Evolutionary conservation across 148 eudicot genomes (phyloP), one percentile per base, ranked within the genome.

Genomic region (Agrostemma githago): DNA sequence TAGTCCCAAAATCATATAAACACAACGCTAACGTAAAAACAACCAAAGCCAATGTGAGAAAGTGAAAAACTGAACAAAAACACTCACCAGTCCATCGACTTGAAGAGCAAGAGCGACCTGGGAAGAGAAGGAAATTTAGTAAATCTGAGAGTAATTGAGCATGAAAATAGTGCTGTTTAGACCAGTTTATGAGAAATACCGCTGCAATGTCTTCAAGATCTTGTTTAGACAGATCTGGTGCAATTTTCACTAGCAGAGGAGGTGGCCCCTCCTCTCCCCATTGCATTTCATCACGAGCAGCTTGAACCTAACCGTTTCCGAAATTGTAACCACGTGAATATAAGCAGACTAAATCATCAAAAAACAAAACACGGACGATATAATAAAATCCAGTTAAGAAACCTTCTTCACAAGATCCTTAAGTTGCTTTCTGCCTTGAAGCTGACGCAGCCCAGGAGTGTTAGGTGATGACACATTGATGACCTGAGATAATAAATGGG

Each of bases 181-280:
- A 70, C 15, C 21, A 78, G 10, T 72, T 62, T 26, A 66, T 62
- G 14, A 70, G 38, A 72, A 73, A 76, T 88, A 95, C 99, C 81
- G 86, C 91, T 73, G 99, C 99, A 82, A 95, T 92, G 83, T 95
- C 97, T 90, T 95, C 99, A 76, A 92, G 97, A 80, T 95, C 99
- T 77, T 90, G 97, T 77, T 81, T 89, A 57, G 99, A 95, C 88
- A 95, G 83, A 74, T 95, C 99, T 1, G 99, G 99, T 72, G 97
- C 99, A 83, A 95, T 95, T 88, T 95, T 95, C 64, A 95, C 97
- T 39, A 95, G 90, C 79, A 95, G 79, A 15, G 99, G 99, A 65
- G 99, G 99, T 59, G 99, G 97, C 9, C 99, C 99, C 77, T 95
- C 97, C 74, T 92, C 99, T 39, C 90, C 99, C 99, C 99, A 95